phyloP scores from a whole-genome alignment of 495 filamentous ascomycete genomes.

The Xylaria sp. region DNA sequence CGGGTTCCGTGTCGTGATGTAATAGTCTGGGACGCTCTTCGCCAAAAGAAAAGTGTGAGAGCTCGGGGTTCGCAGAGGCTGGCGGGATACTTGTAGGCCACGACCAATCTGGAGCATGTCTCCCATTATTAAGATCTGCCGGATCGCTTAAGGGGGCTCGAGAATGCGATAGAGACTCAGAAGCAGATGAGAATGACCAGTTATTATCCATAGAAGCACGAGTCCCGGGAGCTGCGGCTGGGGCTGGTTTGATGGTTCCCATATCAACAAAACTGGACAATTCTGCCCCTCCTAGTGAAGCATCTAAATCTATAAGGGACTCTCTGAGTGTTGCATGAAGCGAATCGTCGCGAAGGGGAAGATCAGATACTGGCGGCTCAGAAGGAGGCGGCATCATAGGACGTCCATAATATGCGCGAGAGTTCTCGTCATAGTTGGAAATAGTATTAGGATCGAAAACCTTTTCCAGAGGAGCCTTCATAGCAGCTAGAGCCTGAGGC shows the following conservation, averaged over 20 bases:
- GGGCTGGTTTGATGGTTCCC: constrained; percentile 62
- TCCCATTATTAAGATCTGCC: constrained; percentile 51
- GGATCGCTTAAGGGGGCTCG: constrained; percentile 59
- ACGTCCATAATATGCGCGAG: constrained; percentile 56
- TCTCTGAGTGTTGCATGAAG: constrained; percentile 58
- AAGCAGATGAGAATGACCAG: constrained; percentile 42
- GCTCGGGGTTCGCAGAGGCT: constrained; percentile 58
- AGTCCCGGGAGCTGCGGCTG: constrained; percentile 40
- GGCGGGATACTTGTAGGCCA: constrained; percentile 61
- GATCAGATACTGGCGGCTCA: constrained; percentile 52
- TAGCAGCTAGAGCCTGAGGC: constrained; percentile 52
- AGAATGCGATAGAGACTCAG: constrained; percentile 53
- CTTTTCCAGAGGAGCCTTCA: constrained; percentile 58
- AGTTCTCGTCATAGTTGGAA: constrained; percentile 63
- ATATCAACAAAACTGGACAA: constrained; percentile 64
- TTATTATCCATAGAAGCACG: constrained; percentile 53
- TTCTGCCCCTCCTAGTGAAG: constrained; percentile 52
- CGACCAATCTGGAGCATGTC: constrained; percentile 67
- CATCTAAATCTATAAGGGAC: constrained; percentile 65
- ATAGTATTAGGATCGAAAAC: constrained; percentile 65
- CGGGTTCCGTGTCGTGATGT: constrained; percentile 59
- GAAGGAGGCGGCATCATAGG: constrained; percentile 39
- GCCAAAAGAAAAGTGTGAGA: constrained; percentile 55
- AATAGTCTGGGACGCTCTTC: constrained; percentile 55
- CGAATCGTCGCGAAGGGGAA: constrained; percentile 61